phyloP scores from a whole-genome alignment of 495 filamentous ascomycete genomes.

The Trichoderma erinaceum region DNA sequence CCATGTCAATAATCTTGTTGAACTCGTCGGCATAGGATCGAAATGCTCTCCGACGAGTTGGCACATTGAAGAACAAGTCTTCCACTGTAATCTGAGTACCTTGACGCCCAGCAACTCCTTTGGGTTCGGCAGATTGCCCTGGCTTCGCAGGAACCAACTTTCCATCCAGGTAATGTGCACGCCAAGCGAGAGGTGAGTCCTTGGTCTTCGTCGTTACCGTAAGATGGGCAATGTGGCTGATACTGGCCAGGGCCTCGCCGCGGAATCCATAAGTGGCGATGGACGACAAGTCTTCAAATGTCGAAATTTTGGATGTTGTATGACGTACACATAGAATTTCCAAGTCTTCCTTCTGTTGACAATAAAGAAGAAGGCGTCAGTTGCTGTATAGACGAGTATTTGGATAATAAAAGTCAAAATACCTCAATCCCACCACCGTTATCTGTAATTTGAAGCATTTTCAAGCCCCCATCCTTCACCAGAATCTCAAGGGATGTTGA shows the following conservation, averaged over 20 bases:
- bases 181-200: slow-evolving; percentile 84
- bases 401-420: slow-evolving; percentile 23
- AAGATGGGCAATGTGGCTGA: slow-evolving; percentile 96
- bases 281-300: slow-evolving; percentile 85
- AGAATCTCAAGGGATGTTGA: slow-evolving; percentile 87
- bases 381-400: neutral
- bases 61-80: slow-evolving; percentile 95
- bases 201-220: slow-evolving; percentile 91
- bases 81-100: slow-evolving; percentile 98
- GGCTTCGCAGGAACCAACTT: slow-evolving; percentile 81
- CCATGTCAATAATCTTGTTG: slow-evolving; percentile 93
- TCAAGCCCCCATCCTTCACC: slow-evolving; percentile 94
- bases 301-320: slow-evolving; percentile 93
- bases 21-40: slow-evolving; percentile 92
- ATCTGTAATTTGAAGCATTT: slow-evolving; percentile 94
- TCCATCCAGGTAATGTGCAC: slow-evolving; percentile 77
- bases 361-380: slow-evolving; percentile 19
- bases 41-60: slow-evolving; percentile 82
- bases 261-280: slow-evolving; percentile 97
- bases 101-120: slow-evolving; percentile 80
- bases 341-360: slow-evolving; percentile 72
- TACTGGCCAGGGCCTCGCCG: slow-evolving; percentile 94
- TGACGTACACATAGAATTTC: slow-evolving; percentile 93
- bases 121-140: slow-evolving; percentile 84
- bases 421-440: slow-evolving; percentile 97